Percentiles rank a stretch among this genome's conserved stretches.
These are phyloP conservation scores for Astraeus odoratus DNA, from an alignment of 768 basidiomycete genomes.

Conservation along the genomic window DNA sequence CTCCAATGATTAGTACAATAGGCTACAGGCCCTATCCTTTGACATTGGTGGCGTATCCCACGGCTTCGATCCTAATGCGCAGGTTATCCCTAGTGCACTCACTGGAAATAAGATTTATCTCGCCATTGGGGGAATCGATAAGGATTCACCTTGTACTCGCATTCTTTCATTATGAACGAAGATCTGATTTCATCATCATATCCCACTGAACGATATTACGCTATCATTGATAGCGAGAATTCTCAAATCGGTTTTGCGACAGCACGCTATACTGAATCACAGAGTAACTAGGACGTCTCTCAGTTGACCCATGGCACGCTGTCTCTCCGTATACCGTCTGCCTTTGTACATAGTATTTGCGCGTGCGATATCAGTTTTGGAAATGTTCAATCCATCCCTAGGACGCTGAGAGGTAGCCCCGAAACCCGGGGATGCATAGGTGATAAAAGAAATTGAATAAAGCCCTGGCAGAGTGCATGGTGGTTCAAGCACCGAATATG, in stretches of 20 bases:
- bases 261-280: conserved; percentile 25
- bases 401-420: too few species aligned
- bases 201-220: conserved; percentile 36
- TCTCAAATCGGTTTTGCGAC: conserved; percentile 34
- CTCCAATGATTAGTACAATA: conserved; percentile 17
- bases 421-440: too few species aligned
- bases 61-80: conserved; percentile 18
- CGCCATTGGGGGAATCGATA: conserved; percentile 18
- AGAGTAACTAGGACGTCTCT: conserved; percentile 10
- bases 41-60: conserved; percentile 16
- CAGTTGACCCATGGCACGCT: too few species aligned
- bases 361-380: too few species aligned
- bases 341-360: too few species aligned
- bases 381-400: too few species aligned
- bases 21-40: conserved; percentile 21
- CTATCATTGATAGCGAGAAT: conserved; percentile 34
- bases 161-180: not conserved
- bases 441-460: too few species aligned
- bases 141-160: conserved; percentile 1
- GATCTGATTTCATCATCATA: not conserved
- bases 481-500: too few species aligned
- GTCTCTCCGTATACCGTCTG: too few species aligned
- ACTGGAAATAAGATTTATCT: conserved; percentile 21
- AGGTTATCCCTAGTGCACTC: conserved; percentile 30
- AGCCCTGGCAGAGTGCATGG: too few species aligned